Evolutionary conservation across 495 filamentous ascomycete genomes (phyloP), one percentile per base, ranked within the genome.

Genomic region (Aspergillus indologenus): DNA sequence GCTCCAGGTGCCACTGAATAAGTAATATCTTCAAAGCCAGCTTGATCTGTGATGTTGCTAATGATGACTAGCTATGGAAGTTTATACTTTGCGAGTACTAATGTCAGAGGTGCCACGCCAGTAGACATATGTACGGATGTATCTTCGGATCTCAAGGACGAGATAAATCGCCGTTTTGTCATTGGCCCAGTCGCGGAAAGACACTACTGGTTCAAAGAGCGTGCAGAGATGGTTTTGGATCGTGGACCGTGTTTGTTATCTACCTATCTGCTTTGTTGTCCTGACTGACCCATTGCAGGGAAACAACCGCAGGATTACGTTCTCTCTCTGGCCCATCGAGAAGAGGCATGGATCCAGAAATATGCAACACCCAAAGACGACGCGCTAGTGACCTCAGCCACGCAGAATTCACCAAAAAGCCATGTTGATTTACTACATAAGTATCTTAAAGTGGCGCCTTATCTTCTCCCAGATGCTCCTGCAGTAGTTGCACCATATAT

Each of bases 121-220:
- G 64, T 29, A 1, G 61, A 61, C 24, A 46, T 46, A 19, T 19
- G 1, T 31, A 53, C 31, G 3, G 58, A 68, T 42, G 20, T 64
- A n/a, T 21, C 61, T 31, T n/a, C 31, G 3, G 54, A 59, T 23
- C 12, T 65, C 50, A 70, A 58, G 26, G 61, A 56, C 24, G 45
- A 42, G 26, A 57, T 64, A 20, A 59, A 19, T 8, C 31, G 53
- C 19, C 55, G 48, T 20, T 74, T 77, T 51, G 64, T 56, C 42
- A 69, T 75, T 60, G 71, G 72, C 9, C 72, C 71, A 23, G 57
- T 66, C 47, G 63, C 61, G 6, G 60, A 64, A 22, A 65, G 56
- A 34, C 48, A 34, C 0, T 70, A 67, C 55, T 73, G 70, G 71
- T 59, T 50, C 52, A 70, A 68, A 56, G 63, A 68, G 61, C 61